Evolutionary conservation across 1,284 basidiomycete genomes (phyloP).

Genomic region (Polyporus tsugae): DNA sequence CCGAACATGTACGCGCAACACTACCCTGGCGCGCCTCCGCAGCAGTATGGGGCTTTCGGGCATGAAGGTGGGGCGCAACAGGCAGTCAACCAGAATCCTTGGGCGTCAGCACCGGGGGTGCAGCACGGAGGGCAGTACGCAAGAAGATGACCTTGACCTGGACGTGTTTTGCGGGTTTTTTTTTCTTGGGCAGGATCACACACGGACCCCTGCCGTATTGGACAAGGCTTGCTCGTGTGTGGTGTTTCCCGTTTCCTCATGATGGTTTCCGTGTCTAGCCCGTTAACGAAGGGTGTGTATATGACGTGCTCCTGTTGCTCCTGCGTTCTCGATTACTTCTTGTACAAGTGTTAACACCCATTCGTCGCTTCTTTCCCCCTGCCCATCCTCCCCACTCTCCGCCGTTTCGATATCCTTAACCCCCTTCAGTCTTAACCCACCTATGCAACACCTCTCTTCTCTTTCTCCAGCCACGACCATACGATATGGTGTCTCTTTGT

Average conservation of each 20-base stretch:
- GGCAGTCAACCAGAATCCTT: constrained; percentile 31
- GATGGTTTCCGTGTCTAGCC: constrained; percentile 17
- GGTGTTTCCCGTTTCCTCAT: constrained; percentile 17
- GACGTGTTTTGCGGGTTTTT: constrained; percentile 14
- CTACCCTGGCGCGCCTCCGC: constrained; percentile 40
- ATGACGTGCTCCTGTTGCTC: constrained; percentile 14
- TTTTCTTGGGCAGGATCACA: constrained; percentile 31
- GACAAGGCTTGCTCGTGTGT: constrained; percentile 32
- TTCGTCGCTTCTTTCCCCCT: neutral
- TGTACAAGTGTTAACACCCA: constrained; percentile 21
- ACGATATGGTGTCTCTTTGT: constrained; percentile 29
- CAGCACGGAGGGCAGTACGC: constrained; percentile 40
- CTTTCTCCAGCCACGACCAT: constrained; percentile 13
- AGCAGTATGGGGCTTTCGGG: constrained; percentile 33
- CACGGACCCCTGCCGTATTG: constrained; percentile 34
- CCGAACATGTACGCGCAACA: constrained; percentile 40
- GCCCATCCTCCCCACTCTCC: constrained; percentile 9
- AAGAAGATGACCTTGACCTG: constrained; percentile 37
- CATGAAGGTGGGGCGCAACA: constrained; percentile 31
- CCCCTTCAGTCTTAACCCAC: constrained; percentile 20
- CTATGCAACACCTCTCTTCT: constrained; percentile 17
- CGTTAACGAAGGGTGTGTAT: constrained; percentile 23
- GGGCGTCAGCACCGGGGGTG: constrained; percentile 35
- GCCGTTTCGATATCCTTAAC: constrained; percentile 33
- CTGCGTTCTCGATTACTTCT: constrained; percentile 22